Evolutionary conservation across 345 rosid genomes (phyloP), one percentile per base, ranked within the genome.

Genomic region (Lepidium aucheri): DNA sequence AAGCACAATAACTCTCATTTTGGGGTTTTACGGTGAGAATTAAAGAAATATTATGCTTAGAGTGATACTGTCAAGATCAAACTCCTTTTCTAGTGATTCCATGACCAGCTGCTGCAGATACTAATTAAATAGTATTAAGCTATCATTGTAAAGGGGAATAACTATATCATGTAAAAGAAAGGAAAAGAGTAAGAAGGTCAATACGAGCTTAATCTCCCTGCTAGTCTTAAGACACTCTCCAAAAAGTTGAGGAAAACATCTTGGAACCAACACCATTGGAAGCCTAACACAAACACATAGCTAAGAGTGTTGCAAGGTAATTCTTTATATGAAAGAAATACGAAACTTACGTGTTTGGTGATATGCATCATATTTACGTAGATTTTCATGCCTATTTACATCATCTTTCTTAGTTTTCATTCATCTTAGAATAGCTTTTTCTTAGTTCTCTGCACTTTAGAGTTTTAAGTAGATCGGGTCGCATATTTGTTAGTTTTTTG

Each of bases 51-150:
- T 28, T 60, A 40, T 59, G 78, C 92, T 64, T 84, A 94, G 97
- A 84, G 78, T 77, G 80, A 86, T 90, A 55, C 99, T 95, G 49
- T 90, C 91, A 65, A 94, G 85, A 75, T 94, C 99, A 81, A 88
- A 88, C 78, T 94, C 97, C 84, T 94, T 94, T 50, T 97, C 99
- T 42, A 94, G 82, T 38, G 99, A 90, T 82, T 94, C 99, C 99
- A 94, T 94, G 68, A 90, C 99, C 72, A 90, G 82, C 79, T 94
- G 99, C 77, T 94, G 97, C 73, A 94, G 72, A 77, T 94, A 94
- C 70, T 96, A 77, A 67, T 97, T 94, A 82, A 90, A 88, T 53
- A 94, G 77, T 65, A 94, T 79, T 45, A 90, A 81, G 81, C 96
- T 94, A 74, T 94, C 99, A 84, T 90, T 94, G 80, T 94, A 94